Evolutionary conservation across 2,329 filamentous ascomycete species (phyloP).

Genomic region (Chalaropsis ovoidea): DNA sequence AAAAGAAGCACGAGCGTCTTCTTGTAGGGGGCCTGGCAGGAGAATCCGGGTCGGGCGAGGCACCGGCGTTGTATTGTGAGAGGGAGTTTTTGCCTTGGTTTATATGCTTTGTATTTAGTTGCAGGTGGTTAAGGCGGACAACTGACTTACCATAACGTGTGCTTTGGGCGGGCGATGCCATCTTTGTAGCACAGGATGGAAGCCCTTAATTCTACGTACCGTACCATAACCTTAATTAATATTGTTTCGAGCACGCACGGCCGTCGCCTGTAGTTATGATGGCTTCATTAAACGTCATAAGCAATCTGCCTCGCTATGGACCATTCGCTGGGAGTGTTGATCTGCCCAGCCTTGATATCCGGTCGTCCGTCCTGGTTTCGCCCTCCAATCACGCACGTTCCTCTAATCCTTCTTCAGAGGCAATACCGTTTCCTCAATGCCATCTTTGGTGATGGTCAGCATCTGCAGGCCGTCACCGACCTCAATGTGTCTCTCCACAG

Average conservation of each 20-base stretch:
- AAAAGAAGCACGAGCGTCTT: background rate
- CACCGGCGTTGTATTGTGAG: background rate
- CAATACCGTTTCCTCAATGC: conserved; percentile 74
- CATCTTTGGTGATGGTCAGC: conserved; percentile 79
- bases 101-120: background rate
- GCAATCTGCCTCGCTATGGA: conserved; percentile 5
- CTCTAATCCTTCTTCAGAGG: conserved; percentile 81
- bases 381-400: background rate
- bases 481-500: conserved; percentile 97
- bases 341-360: background rate
- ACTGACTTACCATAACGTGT: background rate
- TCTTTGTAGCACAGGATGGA: background rate
- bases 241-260: background rate
- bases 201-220: conserved; percentile 3
- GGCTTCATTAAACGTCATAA: conserved; percentile 25
- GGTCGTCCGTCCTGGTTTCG: background rate
- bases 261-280: conserved; percentile 1
- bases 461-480: conserved; percentile 95
- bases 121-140: background rate
- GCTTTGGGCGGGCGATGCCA: background rate
- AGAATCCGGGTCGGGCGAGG: background rate
- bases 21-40: background rate
- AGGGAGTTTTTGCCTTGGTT: background rate
- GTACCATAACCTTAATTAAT: background rate
- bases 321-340: background rate